A percentile compares a stretch with the other conserved stretches of the same genome.
Evolutionary conservation across 345 rosid genomes (phyloP).

Genomic region (Gossypium herbaceum): DNA sequence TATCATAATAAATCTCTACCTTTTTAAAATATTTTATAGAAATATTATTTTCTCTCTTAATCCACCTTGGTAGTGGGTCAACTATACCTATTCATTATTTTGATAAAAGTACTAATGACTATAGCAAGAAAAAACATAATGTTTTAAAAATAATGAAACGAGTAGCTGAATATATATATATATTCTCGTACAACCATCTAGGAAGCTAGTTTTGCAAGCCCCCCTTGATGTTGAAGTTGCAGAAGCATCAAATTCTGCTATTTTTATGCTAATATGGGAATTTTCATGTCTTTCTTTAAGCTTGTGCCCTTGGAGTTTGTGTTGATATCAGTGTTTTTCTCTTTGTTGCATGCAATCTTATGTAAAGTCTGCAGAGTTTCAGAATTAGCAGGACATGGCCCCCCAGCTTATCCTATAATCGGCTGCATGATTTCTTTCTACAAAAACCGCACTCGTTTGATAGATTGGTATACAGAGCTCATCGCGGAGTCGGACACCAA

Average conservation of each 20-base stretch:
- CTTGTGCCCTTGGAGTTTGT: conserved; percentile 13
- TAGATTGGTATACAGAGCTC: conserved; percentile 83
- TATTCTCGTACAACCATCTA: background rate
- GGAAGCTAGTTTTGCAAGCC: background rate
- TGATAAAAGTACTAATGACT: background rate
- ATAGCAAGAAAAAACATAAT: background rate
- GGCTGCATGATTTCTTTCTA: conserved; percentile 73
- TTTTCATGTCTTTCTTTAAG: conserved; percentile 16
- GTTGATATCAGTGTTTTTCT: conserved; percentile 20
- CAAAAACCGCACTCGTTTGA: conserved; percentile 51
- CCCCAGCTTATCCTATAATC: conserved; percentile 55
- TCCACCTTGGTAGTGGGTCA: conserved; percentile 8
- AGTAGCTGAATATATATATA: background rate
- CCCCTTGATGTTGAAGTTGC: background rate
- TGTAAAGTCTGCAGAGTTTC: conserved; percentile 10
- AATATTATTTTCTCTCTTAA: background rate
- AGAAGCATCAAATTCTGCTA: background rate
- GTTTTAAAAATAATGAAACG: background rate
- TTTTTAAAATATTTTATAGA: background rate
- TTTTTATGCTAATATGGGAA: conserved; percentile 24
- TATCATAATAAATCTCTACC: background rate
- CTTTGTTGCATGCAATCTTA: conserved; percentile 15
- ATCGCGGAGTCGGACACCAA: conserved; percentile 46
- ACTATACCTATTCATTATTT: conserved; percentile 8
- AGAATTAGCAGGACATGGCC: conserved; percentile 22